Evolutionary conservation across 176 grass and related monocot species (phyloP).

Genomic region (Phyllostachys edulis): DNA sequence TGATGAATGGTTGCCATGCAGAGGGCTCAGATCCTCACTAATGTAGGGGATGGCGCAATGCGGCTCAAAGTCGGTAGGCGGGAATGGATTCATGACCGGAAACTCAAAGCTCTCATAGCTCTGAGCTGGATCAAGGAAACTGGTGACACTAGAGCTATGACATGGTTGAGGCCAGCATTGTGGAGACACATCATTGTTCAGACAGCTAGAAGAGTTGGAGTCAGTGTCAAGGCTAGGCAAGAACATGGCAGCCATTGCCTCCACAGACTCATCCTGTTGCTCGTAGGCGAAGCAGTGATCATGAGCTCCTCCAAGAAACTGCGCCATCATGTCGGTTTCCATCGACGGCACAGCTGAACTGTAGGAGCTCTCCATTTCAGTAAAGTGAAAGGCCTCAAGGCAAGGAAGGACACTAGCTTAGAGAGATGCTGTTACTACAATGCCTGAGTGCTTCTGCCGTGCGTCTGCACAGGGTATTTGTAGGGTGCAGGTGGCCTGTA

Average conservation of each 20-base stretch:
- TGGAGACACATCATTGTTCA: conserved; percentile 41
- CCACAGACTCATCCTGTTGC: conserved; percentile 45
- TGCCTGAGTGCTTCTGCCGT: conserved; percentile 29
- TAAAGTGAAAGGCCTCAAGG: conserved; percentile 6
- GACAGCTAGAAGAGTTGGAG: conserved; percentile 44
- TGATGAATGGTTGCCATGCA: conserved; percentile 31
- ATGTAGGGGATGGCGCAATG: conserved; percentile 34
- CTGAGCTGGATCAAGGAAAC: conserved; percentile 43
- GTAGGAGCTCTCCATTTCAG: conserved; percentile 48
- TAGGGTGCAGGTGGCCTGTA: conserved; percentile 41
- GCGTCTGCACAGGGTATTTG: conserved; percentile 39
- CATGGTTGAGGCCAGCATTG: conserved; percentile 45
- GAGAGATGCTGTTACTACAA: conserved; percentile 29
- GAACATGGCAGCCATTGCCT: conserved; percentile 45
- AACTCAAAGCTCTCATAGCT: conserved; percentile 49
- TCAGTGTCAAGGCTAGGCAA: conserved; percentile 53
- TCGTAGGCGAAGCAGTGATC: conserved; percentile 60
- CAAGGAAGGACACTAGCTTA: background rate
- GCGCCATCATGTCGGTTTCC: conserved; percentile 50
- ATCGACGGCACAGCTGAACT: conserved; percentile 23
- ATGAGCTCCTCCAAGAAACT: conserved; percentile 50
- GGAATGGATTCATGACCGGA: conserved; percentile 26
- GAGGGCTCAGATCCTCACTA: conserved; percentile 15
- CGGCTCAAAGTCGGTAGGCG: background rate
- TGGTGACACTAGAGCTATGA: conserved; percentile 31